Evolutionary conservation across 2,329 filamentous ascomycete genomes (phyloP).

Genomic region (Venturiaceae sp.): DNA sequence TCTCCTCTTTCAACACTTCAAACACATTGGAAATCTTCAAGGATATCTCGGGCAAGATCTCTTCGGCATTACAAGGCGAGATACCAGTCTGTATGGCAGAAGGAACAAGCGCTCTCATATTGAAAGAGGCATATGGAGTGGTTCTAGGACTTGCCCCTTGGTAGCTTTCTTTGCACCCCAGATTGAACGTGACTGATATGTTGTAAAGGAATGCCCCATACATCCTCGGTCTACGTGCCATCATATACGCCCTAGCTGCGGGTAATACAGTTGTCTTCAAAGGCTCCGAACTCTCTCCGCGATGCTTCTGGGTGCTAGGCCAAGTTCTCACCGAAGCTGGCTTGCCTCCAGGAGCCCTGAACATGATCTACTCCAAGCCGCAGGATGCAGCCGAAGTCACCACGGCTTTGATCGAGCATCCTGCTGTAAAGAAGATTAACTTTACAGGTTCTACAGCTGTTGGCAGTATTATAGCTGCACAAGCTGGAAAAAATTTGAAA

Average conservation of each 20-base stretch:
- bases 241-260: slow-evolving; percentile 24
- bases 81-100: slow-evolving; percentile 39
- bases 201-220: slow-evolving; percentile 43
- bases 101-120: slow-evolving; percentile 51
- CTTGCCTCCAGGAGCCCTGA: slow-evolving; percentile 37
- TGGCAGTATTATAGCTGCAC: slow-evolving; percentile 29
- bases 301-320: slow-evolving; percentile 25
- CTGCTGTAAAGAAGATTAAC: slow-evolving; percentile 28
- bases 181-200: neutral
- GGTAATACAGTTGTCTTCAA: slow-evolving; percentile 28
- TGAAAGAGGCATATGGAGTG: slow-evolving; percentile 36
- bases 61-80: slow-evolving; percentile 30
- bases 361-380: slow-evolving; percentile 54
- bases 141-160: slow-evolving; percentile 32
- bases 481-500: slow-evolving; percentile 32
- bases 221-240: slow-evolving; percentile 26
- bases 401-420: slow-evolving; percentile 26
- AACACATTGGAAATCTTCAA: slow-evolving; percentile 35
- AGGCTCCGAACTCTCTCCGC: slow-evolving; percentile 29
- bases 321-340: slow-evolving; percentile 27
- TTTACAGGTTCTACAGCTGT: slow-evolving; percentile 31
- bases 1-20: slow-evolving; percentile 27
- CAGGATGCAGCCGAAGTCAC: slow-evolving; percentile 47
- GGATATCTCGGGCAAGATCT: slow-evolving; percentile 42
- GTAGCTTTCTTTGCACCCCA: slow-evolving; percentile 26